phyloP scores from a whole-genome alignment of 176 grass and related monocot species.

The Triticum urartu region DNA sequence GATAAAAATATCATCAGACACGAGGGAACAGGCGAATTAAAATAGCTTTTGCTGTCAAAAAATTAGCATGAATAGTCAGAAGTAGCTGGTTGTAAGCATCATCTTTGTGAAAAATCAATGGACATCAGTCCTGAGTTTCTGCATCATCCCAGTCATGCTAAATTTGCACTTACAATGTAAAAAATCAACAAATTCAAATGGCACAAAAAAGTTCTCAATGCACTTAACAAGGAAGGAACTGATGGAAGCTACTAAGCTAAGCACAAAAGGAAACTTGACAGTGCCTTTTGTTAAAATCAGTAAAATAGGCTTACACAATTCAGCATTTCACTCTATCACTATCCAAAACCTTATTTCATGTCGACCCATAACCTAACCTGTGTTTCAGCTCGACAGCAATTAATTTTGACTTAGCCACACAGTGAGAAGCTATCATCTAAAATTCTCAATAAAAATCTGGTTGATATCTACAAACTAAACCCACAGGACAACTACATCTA shows the following conservation, averaged over 20 bases:
- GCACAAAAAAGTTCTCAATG: not conserved
- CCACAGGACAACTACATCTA: slow-evolving; percentile 6
- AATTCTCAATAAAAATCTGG: not conserved
- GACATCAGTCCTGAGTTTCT: not conserved
- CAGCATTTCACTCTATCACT: not conserved
- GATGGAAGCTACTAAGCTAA: not conserved
- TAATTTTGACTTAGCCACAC: not conserved
- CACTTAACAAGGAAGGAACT: not conserved
- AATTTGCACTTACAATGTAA: not conserved
- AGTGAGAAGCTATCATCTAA: not conserved
- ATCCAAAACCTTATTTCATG: not conserved
- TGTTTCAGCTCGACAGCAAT: not conserved
- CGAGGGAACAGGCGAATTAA: not conserved
- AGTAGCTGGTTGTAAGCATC: not conserved
- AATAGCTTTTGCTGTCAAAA: not conserved
- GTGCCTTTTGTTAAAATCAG: not conserved
- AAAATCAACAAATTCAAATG: not conserved
- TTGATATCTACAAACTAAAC: slow-evolving; percentile 23
- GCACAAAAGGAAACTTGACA: not conserved
- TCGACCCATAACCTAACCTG: not conserved
- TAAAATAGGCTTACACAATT: not conserved
- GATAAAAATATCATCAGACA: not conserved
- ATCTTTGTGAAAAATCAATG: slow-evolving; percentile 4
- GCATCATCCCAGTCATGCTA: slow-evolving; percentile 4
- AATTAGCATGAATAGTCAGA: not conserved